Base-by-base conservation (phyloP, 2,329 filamentous ascomycete genomes). In the Penicillium verrucosum region DNA sequence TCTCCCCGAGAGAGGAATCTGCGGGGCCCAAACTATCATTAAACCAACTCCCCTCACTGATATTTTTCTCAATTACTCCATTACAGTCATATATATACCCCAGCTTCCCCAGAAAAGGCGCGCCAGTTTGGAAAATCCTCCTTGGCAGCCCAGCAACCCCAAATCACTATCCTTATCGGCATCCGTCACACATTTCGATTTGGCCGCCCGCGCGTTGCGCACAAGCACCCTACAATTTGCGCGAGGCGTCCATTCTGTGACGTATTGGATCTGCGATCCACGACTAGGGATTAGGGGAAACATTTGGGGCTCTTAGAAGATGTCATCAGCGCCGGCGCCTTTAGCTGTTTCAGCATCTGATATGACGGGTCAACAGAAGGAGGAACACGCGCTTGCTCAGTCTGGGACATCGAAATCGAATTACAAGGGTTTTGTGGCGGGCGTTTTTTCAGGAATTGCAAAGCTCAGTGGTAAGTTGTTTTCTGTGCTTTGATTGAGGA, bases 341-440 rank as follows among this genome's bases (percentile, higher is more conserved):
- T 27, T 62, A 44, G 32, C 57, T 25, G 44, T 54, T 23, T 21
- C 50, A 10, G 27, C 36, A 7, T 47, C 36, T 32, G 37, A 54
- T 10, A 50, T 57, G 54, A 46, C 51, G 18, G 45, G 58, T 36
- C 51, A 54, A 41, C 53, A 48, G 51, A 55, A 46, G 38, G 55
- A 46, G 51, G 45, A 44, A 29, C 54, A 18, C 25, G 55, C 62
- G 32, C 57, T 65, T 38, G 53, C 60, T 5, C 48, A 23, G 51
- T 47, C 41, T 34, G 54, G 43, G 36, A 58, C 55, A 16, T 60
- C 61, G 5, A 74, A 69, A 58, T 73, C 69, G 64, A 88, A 89
- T 71, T 97, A 97, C 80, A 92, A 90, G 69, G 94, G 93, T n/a
- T 99, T 97, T 72, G 90, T 97, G 29, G 94, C 90, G 0, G 94